Conservation (phyloP, 1,284 basidiomycete species). For the Singerocomus rubriflavus region DNA sequence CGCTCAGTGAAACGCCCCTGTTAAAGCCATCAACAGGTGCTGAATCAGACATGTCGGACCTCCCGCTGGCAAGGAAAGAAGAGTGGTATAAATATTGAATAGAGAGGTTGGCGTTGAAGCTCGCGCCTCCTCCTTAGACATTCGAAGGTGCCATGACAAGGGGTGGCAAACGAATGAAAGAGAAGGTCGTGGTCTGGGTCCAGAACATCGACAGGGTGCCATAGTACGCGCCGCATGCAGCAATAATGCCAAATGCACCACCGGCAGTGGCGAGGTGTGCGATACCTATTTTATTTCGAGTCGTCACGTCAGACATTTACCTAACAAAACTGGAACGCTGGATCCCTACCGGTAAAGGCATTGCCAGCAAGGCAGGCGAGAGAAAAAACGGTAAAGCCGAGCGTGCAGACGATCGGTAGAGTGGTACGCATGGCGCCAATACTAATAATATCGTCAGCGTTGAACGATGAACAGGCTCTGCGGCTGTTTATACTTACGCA, state of each 20-base stretch:
- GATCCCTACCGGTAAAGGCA: slow-evolving; percentile 24
- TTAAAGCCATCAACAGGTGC: not conserved
- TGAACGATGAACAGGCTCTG: not conserved
- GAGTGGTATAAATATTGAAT: not conserved
- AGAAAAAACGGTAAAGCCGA: slow-evolving; percentile 23
- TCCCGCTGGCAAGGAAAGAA: not conserved
- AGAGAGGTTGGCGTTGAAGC: not conserved
- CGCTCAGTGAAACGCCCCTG: not conserved
- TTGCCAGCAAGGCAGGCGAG: slow-evolving; percentile 25
- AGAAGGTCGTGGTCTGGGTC: slow-evolving; percentile 29
- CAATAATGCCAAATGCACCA: slow-evolving; percentile 26
- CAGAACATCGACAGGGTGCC: slow-evolving; percentile 25
- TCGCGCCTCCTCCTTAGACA: slow-evolving; percentile 5
- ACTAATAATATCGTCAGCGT: slow-evolving; percentile 7
- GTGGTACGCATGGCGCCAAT: slow-evolving; percentile 30
- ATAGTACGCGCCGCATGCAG: slow-evolving; percentile 32
- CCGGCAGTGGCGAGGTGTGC: slow-evolving; percentile 27
- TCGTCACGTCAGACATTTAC: slow-evolving; percentile 5
- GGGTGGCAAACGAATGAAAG: slow-evolving; percentile 27
- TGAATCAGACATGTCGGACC: not conserved
- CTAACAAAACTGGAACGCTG: not conserved
- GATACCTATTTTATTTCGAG: slow-evolving; percentile 14
- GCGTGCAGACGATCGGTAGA: slow-evolving; percentile 23
- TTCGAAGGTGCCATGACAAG: slow-evolving; percentile 20
- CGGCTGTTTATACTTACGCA: slow-evolving; percentile 8